phyloP scores from a whole-genome alignment of 1,139 yeast species.

The Geotrichum europaeum region DNA sequence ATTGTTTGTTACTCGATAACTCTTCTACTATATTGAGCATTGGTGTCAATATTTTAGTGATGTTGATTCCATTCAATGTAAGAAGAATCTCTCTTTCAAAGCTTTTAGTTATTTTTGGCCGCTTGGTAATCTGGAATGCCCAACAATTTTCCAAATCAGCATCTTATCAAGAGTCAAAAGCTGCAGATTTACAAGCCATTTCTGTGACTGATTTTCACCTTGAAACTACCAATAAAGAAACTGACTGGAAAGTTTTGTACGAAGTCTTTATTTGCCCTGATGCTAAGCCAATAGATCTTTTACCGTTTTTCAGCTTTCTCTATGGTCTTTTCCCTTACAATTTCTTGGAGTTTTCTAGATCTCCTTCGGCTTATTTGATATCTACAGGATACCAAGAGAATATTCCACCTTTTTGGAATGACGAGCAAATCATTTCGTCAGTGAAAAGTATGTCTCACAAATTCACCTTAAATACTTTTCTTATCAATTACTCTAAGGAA shows the following conservation, averaged over 20 bases:
- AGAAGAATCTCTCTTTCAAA: slow-evolving; percentile 40
- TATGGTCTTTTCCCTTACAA: slow-evolving; percentile 61
- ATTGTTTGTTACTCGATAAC: slow-evolving; percentile 43
- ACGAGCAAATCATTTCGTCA: background rate
- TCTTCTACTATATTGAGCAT: slow-evolving; percentile 42
- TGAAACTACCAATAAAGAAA: background rate
- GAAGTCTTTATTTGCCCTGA: slow-evolving; percentile 24
- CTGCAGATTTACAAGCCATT: background rate
- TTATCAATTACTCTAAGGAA: slow-evolving; percentile 1
- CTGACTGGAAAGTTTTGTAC: slow-evolving; percentile 33
- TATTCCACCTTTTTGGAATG: slow-evolving; percentile 11
- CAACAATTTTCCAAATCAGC: background rate
- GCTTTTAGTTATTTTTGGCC: slow-evolving; percentile 43
- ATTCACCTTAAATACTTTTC: slow-evolving; percentile 5
- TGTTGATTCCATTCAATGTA: slow-evolving; percentile 49
- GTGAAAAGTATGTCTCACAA: slow-evolving; percentile 3
- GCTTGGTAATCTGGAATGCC: slow-evolving; percentile 40
- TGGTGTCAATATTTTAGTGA: slow-evolving; percentile 43
- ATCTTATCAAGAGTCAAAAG: background rate
- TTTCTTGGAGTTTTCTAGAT: slow-evolving; percentile 41
- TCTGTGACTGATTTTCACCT: background rate
- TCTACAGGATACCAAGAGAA: background rate
- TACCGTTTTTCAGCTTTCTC: slow-evolving; percentile 41
- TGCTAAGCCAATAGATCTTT: slow-evolving; percentile 24
- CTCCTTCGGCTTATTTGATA: slow-evolving; percentile 33